Conservation (phyloP, 192 early-diverging fungal genomes). For the Coemansia sp. region DNA sequence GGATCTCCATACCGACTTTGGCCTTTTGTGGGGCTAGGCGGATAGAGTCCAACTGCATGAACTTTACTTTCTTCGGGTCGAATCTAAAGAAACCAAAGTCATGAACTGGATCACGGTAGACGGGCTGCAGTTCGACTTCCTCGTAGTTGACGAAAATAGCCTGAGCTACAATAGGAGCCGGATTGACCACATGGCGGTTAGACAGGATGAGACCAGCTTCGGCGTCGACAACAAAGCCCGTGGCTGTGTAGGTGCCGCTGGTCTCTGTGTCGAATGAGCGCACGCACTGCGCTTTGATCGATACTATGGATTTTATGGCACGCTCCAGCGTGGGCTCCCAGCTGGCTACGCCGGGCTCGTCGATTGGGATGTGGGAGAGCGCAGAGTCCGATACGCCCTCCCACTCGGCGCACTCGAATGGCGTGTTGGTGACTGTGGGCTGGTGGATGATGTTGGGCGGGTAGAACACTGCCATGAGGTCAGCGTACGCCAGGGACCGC, state of each 20-base stretch:
- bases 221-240: conserved; percentile 78
- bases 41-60: conserved; percentile 35
- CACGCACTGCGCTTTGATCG: conserved; percentile 75
- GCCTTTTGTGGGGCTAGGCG: conserved; percentile 69
- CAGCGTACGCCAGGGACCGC: conserved; percentile 40
- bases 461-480: conserved; percentile 54
- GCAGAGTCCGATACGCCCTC: conserved; percentile 6
- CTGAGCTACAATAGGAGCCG: conserved; percentile 68
- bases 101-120: conserved; percentile 80
- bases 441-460: conserved; percentile 45
- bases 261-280: conserved; percentile 77
- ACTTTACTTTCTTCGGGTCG: conserved; percentile 57
- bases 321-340: conserved; percentile 74
- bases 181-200: conserved; percentile 77
- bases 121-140: conserved; percentile 69
- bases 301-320: conserved; percentile 73
- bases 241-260: conserved; percentile 67
- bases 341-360: conserved; percentile 11
- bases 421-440: conserved; percentile 42
- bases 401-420: conserved; percentile 30
- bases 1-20: conserved; percentile 74
- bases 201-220: conserved; percentile 69
- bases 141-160: conserved; percentile 75
- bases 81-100: conserved; percentile 83
- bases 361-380: conserved; percentile 4